Base-by-base conservation (phyloP, 148 eudicot species). In the Suaeda aralocaspica region DNA sequence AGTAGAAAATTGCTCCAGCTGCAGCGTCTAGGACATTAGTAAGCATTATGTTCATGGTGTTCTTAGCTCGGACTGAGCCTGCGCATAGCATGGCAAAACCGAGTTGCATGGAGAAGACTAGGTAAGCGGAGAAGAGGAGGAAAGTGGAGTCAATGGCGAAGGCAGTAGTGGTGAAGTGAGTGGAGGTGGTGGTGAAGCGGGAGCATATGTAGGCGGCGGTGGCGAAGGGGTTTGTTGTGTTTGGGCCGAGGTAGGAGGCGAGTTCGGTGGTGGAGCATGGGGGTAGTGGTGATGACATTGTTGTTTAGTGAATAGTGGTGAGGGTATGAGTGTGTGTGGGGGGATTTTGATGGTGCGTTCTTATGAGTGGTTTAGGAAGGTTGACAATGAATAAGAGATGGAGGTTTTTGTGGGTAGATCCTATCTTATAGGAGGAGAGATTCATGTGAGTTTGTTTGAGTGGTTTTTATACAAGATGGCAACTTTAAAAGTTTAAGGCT, bases 41-140 rank as follows among this genome's bases (percentile, higher is more conserved):
- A 50, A 90, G 87, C 96, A 90, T 90, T 49, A 90, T 88, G 80
- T 90, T 90, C 96, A 90, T 90, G 69, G 96, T 85, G 89, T 88
- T 90, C 64, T 90, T 88, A 73, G 96, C 96, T 0, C 96, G 92
- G 31, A 90, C 96, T 0, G 96, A 90, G 73, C 96, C 90, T 8
- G 92, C 92, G 64, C 96, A 90, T 26, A 90, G 92, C 96, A 90
- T 90, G 78, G 96, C 96, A 66, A 90, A 90, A 14, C 96, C 92
- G 1, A 88, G 82, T 52, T 90, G 96, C 96, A 90, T 90, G 67
- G 92, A 78, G 80, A 90, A 90, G n/a, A 90, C 92, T 0, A 90
- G 81, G 84, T 90, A 90, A 36, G 96, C 83, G 0, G 96, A 90
- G 84, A 88, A 88, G 65, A 90, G 86, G 25, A 86, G 86, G 85